phyloP scores from a whole-genome alignment of 495 filamentous ascomycete genomes.

The Hypoxylon lienhwacheense region DNA sequence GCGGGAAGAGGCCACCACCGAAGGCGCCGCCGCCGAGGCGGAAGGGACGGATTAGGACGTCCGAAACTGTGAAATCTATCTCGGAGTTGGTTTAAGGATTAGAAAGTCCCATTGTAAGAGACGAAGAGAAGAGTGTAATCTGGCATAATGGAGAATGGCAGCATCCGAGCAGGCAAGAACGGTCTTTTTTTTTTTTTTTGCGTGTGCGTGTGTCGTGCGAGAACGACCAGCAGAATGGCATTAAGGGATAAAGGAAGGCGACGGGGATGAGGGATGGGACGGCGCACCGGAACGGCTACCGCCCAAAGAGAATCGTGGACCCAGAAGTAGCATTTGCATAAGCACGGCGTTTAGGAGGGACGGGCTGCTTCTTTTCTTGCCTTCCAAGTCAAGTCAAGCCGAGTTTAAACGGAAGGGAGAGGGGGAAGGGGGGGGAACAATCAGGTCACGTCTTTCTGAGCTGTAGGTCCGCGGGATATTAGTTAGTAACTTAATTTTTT shows the following conservation, averaged over 20 bases:
- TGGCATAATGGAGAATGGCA: constrained; percentile 7
- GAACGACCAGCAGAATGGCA: constrained; percentile 19
- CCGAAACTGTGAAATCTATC: constrained; percentile 28
- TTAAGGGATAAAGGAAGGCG: constrained; percentile 1
- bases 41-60: constrained; percentile 44
- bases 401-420: background rate
- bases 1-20: constrained; percentile 54
- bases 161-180: constrained; percentile 9
- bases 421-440: background rate
- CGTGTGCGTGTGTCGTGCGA: background rate
- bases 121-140: constrained; percentile 13
- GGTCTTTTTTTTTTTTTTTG: too few species aligned
- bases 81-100: constrained; percentile 23
- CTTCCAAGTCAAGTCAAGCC: constrained; percentile 1
- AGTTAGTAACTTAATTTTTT: too few species aligned
- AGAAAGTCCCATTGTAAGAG: background rate
- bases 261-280: background rate
- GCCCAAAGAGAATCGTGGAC: constrained; percentile 17
- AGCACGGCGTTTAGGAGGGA: constrained; percentile 29
- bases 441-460: too few species aligned
- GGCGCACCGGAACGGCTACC: constrained; percentile 21
- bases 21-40: constrained; percentile 58
- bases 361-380: constrained; percentile 1
- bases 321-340: constrained; percentile 32
- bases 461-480: too few species aligned